phyloP scores from a whole-genome alignment of 139 green algal species.

The Mesotaenium endlicherianum region DNA sequence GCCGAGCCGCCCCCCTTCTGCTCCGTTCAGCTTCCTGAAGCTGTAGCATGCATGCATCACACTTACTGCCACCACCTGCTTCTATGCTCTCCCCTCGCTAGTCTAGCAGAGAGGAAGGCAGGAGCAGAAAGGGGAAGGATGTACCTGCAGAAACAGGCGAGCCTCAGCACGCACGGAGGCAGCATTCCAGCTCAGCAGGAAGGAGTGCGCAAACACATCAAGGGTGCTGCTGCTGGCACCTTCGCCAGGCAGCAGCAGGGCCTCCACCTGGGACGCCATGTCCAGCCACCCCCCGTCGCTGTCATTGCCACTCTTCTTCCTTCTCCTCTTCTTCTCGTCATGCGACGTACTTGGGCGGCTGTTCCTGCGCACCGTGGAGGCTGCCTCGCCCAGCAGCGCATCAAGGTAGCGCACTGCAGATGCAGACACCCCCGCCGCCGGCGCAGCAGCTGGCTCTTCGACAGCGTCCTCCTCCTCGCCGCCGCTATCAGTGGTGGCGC shows the following conservation, averaged over 20 bases:
- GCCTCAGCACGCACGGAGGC: constrained; percentile 29
- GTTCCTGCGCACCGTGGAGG: not conserved
- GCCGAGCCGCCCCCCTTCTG: no score
- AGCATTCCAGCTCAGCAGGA: constrained; percentile 33
- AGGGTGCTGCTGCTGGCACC: not conserved
- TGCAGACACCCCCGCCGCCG: no score
- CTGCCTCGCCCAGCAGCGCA: no score
- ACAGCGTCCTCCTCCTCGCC: no score
- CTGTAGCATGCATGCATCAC: no score
- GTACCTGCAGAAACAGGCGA: constrained; percentile 13
- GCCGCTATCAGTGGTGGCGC: no score
- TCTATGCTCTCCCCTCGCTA: no score
- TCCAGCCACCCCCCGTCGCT: not conserved
- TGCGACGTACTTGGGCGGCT: not conserved
- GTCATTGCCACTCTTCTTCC: constrained; percentile 25
- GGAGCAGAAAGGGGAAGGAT: not conserved
- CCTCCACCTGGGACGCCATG: not conserved
- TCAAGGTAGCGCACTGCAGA: no score
- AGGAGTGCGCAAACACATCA: constrained; percentile 29
- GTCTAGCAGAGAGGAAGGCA: no score
- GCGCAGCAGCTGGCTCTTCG: no score
- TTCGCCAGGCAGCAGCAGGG: not conserved
- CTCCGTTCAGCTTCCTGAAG: no score
- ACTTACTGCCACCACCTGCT: no score
- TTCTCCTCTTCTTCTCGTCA: constrained; percentile 30